Conservation (phyloP, 805 yeast species). For the Torulaspora microellipsoides region DNA sequence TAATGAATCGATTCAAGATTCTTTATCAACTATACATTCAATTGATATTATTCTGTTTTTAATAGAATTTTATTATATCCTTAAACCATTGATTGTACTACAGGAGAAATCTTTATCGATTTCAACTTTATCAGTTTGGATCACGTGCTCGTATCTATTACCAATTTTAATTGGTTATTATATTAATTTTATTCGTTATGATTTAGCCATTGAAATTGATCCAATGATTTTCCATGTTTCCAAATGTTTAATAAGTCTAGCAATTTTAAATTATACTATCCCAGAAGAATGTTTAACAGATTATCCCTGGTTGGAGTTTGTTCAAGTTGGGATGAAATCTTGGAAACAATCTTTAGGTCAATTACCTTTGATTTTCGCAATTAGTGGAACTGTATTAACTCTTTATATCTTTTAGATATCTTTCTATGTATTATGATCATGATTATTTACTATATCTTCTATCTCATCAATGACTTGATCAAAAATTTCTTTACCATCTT, state of each 20-base stretch:
- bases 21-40: conserved; percentile 24
- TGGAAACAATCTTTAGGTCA: conserved; percentile 18
- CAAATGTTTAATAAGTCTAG: conserved; percentile 21
- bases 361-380: conserved; percentile 22
- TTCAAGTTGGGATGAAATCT: conserved; percentile 4
- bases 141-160: conserved; percentile 1
- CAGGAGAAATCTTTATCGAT: conserved; percentile 7
- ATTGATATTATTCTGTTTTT: conserved; percentile 16
- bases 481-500: conserved; percentile 25
- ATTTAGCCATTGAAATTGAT: conserved; percentile 25
- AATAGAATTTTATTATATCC: conserved; percentile 22
- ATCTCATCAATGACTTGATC: conserved; percentile 27
- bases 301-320: conserved; percentile 2
- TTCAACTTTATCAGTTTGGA: conserved; percentile 7
- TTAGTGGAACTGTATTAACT: conserved; percentile 22
- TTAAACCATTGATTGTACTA: conserved; percentile 10
- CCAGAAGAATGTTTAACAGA: background rate
- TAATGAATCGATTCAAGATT: conserved; percentile 26
- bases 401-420: conserved; percentile 22
- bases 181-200: conserved; percentile 32
- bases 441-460: conserved; percentile 12
- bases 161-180: conserved; percentile 28
- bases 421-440: conserved; percentile 2
- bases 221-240: conserved; percentile 31
- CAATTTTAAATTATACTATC: conserved; percentile 12